Conservation (phyloP, 306 rosid species). For the Citrullus amarus region DNA sequence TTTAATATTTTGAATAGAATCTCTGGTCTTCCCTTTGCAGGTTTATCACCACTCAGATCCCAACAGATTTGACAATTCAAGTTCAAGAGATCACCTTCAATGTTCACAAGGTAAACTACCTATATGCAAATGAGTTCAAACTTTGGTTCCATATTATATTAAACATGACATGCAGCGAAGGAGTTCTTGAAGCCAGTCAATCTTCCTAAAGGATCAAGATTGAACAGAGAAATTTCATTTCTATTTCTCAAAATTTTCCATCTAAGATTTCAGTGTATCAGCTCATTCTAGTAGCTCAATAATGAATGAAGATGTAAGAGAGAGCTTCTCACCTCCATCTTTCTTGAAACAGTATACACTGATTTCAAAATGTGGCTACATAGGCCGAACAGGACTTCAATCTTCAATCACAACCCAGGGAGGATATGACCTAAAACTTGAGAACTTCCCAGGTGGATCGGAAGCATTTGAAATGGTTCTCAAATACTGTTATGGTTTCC, state of each 20-base stretch:
- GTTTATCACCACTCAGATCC: constrained; percentile 68
- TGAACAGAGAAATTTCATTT: neutral
- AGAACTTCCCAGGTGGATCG: constrained; percentile 77
- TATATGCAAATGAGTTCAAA: neutral
- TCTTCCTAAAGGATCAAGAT: neutral
- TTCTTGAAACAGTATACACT: constrained; percentile 63
- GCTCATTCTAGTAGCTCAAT: neutral
- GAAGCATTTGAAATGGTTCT: constrained; percentile 58
- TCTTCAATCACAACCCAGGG: constrained; percentile 35
- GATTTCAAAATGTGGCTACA: constrained; percentile 79
- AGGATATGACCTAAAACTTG: constrained; percentile 46
- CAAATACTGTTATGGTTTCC: constrained; percentile 83
- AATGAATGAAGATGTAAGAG: neutral
- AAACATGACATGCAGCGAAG: constrained; percentile 8
- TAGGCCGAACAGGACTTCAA: constrained; percentile 43
- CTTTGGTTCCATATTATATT: neutral
- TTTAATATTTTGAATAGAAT: neutral
- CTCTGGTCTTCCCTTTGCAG: constrained; percentile 29
- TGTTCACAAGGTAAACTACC: constrained; percentile 75
- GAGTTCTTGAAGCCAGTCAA: neutral
- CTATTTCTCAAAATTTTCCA: neutral
- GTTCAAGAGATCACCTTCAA: constrained; percentile 56
- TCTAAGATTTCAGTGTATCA: neutral
- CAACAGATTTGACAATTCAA: constrained; percentile 61
- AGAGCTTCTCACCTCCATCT: constrained; percentile 5